These are phyloP conservation scores for Pichia thaimueangensis DNA, from an alignment of 805 yeast genomes.

Conservation along the genomic window DNA sequence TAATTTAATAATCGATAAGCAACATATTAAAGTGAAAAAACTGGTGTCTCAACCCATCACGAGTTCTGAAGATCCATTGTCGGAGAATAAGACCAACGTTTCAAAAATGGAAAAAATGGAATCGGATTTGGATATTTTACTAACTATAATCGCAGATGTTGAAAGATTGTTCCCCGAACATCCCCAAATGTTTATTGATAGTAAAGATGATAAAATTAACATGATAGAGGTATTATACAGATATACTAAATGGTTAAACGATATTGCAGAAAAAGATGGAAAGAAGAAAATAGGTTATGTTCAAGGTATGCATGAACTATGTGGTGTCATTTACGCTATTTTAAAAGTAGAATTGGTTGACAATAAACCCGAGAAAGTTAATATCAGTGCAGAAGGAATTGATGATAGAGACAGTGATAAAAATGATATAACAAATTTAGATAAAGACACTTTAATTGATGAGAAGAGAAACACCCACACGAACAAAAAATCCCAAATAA, in stretches of 20 bases:
- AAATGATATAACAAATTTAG: constrained; percentile 9
- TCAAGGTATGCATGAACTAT: constrained; percentile 51
- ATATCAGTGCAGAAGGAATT: constrained; percentile 12
- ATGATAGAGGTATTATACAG: constrained; percentile 39
- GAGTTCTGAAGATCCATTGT: constrained; percentile 11
- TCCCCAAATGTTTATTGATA: constrained; percentile 27
- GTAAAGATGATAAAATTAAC: constrained; percentile 19
- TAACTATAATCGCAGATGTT: constrained; percentile 42
- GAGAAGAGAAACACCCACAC: background rate
- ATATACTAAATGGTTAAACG: constrained; percentile 42
- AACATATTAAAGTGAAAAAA: constrained; percentile 7
- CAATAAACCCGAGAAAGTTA: constrained; percentile 12
- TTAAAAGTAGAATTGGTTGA: constrained; percentile 33
- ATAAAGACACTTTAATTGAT: background rate
- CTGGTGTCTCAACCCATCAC: constrained; percentile 1
- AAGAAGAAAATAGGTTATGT: constrained; percentile 27
- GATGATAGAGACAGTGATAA: constrained; percentile 9
- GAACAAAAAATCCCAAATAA: background rate
- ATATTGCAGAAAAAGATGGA: constrained; percentile 1
- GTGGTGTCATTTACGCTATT: constrained; percentile 41
- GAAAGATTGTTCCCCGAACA: constrained; percentile 45
- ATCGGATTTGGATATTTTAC: constrained; percentile 36
- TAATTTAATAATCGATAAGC: background rate
- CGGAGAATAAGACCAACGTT: background rate
- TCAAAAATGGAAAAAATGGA: constrained; percentile 10